Percentiles rank a stretch among this genome's conserved stretches.
These are phyloP conservation scores for Candida dendrica DNA, from an alignment of 805 yeast genomes.

Conservation along the genomic window DNA sequence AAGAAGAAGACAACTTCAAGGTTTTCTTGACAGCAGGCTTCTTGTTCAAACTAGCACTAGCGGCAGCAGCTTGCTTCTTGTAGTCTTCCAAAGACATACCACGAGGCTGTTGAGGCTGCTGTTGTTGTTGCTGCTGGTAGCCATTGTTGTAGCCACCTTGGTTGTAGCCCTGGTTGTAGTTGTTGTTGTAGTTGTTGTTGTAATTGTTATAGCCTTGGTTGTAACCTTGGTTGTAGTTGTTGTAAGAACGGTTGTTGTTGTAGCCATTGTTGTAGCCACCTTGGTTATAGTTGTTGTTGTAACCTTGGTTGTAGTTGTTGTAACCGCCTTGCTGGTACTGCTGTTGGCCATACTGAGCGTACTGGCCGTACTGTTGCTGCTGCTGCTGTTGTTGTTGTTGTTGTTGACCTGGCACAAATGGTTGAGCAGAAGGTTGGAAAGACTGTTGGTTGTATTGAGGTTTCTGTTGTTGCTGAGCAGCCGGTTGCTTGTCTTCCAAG, in stretches of 20 bases:
- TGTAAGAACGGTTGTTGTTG: conserved; percentile 17
- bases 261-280: conserved; percentile 19
- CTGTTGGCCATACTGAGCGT: conserved; percentile 22
- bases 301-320: conserved; percentile 20
- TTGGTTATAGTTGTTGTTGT: conserved; percentile 22
- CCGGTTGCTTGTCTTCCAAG: conserved; percentile 14
- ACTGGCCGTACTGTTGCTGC: conserved; percentile 23
- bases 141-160: conserved; percentile 20
- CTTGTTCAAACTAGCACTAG: conserved; percentile 29
- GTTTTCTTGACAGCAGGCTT: conserved; percentile 53
- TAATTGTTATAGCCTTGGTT: conserved; percentile 16
- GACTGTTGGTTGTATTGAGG: conserved; percentile 44
- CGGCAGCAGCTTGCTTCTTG: conserved; percentile 46
- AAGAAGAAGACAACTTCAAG: conserved; percentile 57
- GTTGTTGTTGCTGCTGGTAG: conserved; percentile 10
- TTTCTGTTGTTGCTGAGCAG: conserved; percentile 16
- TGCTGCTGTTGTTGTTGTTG: conserved; percentile 29
- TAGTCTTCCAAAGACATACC: conserved; percentile 80
- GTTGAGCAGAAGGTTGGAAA: conserved; percentile 38
- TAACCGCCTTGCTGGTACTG: conserved; percentile 17
- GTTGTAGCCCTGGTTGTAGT: conserved; percentile 13
- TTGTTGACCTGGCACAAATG: conserved; percentile 31
- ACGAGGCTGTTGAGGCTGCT: conserved; percentile 26
- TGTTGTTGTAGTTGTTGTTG: conserved; percentile 16
- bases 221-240: conserved; percentile 8